These are phyloP conservation scores for Tuctoria greenei DNA, from an alignment of 176 grass and related monocot genomes.

Conservation along the genomic window DNA sequence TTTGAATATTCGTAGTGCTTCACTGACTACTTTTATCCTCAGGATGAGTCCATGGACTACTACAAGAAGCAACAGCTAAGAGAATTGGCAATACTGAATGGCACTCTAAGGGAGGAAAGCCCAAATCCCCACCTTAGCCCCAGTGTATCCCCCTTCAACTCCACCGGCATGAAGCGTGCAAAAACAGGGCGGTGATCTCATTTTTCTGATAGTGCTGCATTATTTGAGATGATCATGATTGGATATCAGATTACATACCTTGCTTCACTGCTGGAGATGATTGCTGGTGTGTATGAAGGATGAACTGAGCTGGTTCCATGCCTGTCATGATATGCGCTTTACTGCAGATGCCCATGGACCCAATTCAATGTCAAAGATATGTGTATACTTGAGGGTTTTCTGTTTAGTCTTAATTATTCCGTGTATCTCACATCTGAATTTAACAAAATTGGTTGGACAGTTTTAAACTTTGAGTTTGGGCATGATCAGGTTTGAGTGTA, in stretches of 20 bases:
- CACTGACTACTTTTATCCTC: conserved; percentile 9
- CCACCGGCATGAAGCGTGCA: conserved; percentile 78
- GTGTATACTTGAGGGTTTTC: conserved; percentile 10
- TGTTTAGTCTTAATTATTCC: conserved; percentile 36
- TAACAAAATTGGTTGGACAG: conserved; percentile 44
- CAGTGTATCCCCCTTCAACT: conserved; percentile 80
- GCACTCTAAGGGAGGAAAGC: conserved; percentile 85
- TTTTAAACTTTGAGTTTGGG: conserved; percentile 23
- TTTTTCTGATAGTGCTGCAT: conserved; percentile 22
- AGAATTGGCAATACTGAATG: conserved; percentile 92
- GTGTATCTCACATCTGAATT: conserved; percentile 44
- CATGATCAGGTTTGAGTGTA: conserved; percentile 35
- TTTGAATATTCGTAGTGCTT: conserved; percentile 15
- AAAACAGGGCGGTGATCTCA: conserved; percentile 68
- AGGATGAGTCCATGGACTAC: conserved; percentile 94
- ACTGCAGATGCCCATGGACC: conserved; percentile 2
- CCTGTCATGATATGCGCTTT: neutral
- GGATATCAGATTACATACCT: conserved; percentile 20
- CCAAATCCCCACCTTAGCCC: conserved; percentile 72
- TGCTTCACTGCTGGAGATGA: conserved; percentile 25
- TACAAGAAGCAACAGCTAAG: conserved; percentile 95
- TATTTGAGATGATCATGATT: conserved; percentile 26
- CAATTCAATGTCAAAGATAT: neutral
- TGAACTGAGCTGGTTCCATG: neutral
- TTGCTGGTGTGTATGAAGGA: conserved; percentile 1